These are phyloP conservation scores for Sutorius eximius DNA, from an alignment of 1,284 basidiomycete species.

Conservation along the genomic window DNA sequence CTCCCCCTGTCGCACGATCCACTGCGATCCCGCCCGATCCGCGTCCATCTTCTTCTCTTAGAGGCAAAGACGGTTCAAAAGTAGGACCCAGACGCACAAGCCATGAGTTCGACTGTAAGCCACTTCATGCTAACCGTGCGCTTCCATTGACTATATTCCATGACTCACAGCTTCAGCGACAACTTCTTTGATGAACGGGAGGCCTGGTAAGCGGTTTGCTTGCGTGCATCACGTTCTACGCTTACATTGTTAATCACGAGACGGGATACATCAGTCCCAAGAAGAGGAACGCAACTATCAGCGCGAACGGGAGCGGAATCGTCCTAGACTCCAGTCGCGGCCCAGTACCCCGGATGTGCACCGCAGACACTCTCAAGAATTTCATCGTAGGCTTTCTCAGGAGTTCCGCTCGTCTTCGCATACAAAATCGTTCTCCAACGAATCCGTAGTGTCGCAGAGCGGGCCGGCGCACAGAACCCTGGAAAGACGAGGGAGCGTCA, in stretches of 20 bases:
- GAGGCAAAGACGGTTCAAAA: slow-evolving; percentile 2
- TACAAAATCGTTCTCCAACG: slow-evolving; percentile 25
- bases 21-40: slow-evolving; percentile 8
- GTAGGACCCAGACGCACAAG: slow-evolving; percentile 10
- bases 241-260: slow-evolving; percentile 15
- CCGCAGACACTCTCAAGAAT: slow-evolving; percentile 27
- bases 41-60: slow-evolving; percentile 17
- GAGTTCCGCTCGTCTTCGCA: slow-evolving; percentile 28
- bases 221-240: not conserved
- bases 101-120: slow-evolving; percentile 24
- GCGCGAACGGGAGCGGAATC: slow-evolving; percentile 41
- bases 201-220: slow-evolving; percentile 17
- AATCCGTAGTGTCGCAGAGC: slow-evolving; percentile 22
- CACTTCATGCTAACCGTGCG: not conserved
- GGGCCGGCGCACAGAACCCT: slow-evolving; percentile 16
- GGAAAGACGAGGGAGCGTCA: slow-evolving; percentile 36
- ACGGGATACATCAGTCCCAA: slow-evolving; percentile 14
- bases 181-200: slow-evolving; percentile 10
- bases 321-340: slow-evolving; percentile 23
- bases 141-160: slow-evolving; percentile 6
- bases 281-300: slow-evolving; percentile 31
- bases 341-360: slow-evolving; percentile 34
- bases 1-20: slow-evolving; percentile 5
- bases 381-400: slow-evolving; percentile 32
- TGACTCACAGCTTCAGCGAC: slow-evolving; percentile 18